Evolutionary conservation across 2,329 filamentous ascomycete species (phyloP).

Genomic region (Fusarium sp.): DNA sequence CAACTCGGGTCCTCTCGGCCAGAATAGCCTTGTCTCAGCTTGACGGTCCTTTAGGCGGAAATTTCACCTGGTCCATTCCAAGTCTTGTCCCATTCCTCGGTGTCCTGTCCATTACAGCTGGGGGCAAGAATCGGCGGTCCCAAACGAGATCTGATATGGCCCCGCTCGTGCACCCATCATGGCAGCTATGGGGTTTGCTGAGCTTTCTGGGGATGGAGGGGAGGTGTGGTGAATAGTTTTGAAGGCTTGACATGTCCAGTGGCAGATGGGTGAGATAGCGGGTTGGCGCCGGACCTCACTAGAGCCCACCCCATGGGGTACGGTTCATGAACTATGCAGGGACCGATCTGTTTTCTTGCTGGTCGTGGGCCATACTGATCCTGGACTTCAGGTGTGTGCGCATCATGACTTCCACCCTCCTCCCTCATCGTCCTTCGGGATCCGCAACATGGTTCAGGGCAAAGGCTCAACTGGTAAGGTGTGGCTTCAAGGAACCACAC

Average conservation of each 20-base stretch:
- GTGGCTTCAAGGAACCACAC: conserved; percentile 22
- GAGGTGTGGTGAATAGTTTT: conserved; percentile 4
- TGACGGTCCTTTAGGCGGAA: conserved; percentile 39
- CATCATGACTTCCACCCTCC: conserved; percentile 5
- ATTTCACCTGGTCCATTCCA: conserved; percentile 44
- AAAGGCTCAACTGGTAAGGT: conserved; percentile 15
- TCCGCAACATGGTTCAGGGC: conserved; percentile 26
- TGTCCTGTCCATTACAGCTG: conserved; percentile 34
- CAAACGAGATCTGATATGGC: conserved; percentile 14
- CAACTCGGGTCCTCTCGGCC: conserved; percentile 37
- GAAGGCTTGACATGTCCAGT: conserved; percentile 23
- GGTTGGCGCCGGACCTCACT: conserved; percentile 18
- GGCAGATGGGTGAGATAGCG: conserved; percentile 23
- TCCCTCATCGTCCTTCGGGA: conserved; percentile 27
- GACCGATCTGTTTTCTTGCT: conserved; percentile 26
- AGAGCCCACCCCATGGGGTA: conserved; percentile 33
- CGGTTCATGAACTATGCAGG: conserved; percentile 40
- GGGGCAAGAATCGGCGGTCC: conserved; percentile 35
- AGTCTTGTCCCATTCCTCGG: conserved; percentile 39
- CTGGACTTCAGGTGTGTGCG: neutral
- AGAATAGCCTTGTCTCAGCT: conserved; percentile 46
- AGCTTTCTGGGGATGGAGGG: conserved; percentile 4
- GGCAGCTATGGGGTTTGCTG: conserved; percentile 3
- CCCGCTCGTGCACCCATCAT: conserved; percentile 12
- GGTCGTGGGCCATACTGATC: neutral